Evolutionary conservation across 345 rosid species (phyloP).

Genomic region (Camelina sativa): DNA sequence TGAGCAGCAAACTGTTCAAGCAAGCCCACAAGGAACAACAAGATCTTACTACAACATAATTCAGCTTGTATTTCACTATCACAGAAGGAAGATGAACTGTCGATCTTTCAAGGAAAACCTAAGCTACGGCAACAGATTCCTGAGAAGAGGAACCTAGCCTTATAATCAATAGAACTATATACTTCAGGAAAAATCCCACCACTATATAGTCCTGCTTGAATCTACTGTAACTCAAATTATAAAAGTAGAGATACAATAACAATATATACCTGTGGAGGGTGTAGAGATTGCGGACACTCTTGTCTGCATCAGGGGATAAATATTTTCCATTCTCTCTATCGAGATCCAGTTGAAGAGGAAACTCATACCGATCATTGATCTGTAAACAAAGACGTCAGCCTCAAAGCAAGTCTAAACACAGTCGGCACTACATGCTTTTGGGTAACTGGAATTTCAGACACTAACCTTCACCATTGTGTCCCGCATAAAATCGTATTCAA

Average conservation of each 20-base stretch:
- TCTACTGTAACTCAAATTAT: conserved; percentile 18
- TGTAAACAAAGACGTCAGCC: conserved; percentile 43
- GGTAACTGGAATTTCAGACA: conserved; percentile 20
- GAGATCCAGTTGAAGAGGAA: conserved; percentile 93
- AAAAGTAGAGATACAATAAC: conserved; percentile 19
- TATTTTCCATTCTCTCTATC: conserved; percentile 87
- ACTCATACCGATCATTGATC: conserved; percentile 97
- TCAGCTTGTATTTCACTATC: conserved; percentile 19
- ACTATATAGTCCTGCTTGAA: conserved; percentile 4
- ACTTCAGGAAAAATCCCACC: conserved; percentile 3
- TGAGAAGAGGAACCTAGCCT: conserved; percentile 12
- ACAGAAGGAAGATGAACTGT: conserved; percentile 2
- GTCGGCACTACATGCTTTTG: conserved; percentile 21
- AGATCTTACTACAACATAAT: neutral
- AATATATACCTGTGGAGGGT: conserved; percentile 80
- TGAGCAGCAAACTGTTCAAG: conserved; percentile 28
- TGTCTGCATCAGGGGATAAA: conserved; percentile 90
- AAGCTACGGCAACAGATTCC: conserved; percentile 10
- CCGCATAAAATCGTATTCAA: conserved; percentile 97
- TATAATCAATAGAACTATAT: conserved; percentile 18
- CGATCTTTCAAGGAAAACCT: neutral
- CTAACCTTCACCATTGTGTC: conserved; percentile 97
- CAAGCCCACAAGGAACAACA: conserved; percentile 12
- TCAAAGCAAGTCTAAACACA: conserved; percentile 18
- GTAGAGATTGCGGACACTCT: conserved; percentile 88